Evolutionary conservation across 108 stramenopile genomes (phyloP).

Genomic region (Cylindrotheca fusiformis): DNA sequence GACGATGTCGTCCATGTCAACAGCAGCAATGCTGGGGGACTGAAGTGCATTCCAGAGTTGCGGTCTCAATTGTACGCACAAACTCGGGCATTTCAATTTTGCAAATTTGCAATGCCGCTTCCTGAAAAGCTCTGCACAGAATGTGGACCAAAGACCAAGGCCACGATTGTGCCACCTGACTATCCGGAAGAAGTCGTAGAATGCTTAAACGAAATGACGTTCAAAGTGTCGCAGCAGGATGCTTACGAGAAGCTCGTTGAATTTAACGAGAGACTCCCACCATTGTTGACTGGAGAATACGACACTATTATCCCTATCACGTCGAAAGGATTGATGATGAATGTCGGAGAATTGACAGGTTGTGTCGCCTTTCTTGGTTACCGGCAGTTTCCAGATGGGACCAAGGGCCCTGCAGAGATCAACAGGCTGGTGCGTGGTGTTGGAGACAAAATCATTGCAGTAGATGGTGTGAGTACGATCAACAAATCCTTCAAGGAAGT

Average conservation of each 20-base stretch:
- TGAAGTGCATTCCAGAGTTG: conserved; percentile 38
- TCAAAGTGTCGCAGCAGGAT: conserved; percentile 22
- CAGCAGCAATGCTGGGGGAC: conserved; percentile 61
- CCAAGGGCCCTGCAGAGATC: conserved; percentile 68
- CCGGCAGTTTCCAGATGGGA: conserved; percentile 56
- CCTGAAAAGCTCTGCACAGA: conserved; percentile 49
- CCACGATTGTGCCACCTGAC: conserved; percentile 4
- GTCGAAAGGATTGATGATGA: conserved; percentile 78
- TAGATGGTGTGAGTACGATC: conserved; percentile 73
- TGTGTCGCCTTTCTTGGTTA: conserved; percentile 81
- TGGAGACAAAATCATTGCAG: conserved; percentile 83
- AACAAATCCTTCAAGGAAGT: conserved; percentile 80
- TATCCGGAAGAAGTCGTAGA: conserved; percentile 27
- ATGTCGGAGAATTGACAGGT: conserved; percentile 80
- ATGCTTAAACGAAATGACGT: conserved; percentile 36
- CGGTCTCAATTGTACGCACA: conserved; percentile 75
- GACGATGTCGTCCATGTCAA: conserved; percentile 48
- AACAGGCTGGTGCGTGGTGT: conserved; percentile 57
- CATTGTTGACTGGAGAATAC: conserved; percentile 73
- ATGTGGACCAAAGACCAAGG: conserved; percentile 60
- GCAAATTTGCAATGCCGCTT: conserved; percentile 68
- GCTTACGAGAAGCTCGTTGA: conserved; percentile 13
- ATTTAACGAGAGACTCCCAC: conserved; percentile 43
- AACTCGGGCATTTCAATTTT: conserved; percentile 72
- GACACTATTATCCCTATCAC: conserved; percentile 83